A percentile compares a stretch with the other conserved stretches of the same genome.
Conservation (phyloP, 345 rosid species). For the Linum trigynum region DNA sequence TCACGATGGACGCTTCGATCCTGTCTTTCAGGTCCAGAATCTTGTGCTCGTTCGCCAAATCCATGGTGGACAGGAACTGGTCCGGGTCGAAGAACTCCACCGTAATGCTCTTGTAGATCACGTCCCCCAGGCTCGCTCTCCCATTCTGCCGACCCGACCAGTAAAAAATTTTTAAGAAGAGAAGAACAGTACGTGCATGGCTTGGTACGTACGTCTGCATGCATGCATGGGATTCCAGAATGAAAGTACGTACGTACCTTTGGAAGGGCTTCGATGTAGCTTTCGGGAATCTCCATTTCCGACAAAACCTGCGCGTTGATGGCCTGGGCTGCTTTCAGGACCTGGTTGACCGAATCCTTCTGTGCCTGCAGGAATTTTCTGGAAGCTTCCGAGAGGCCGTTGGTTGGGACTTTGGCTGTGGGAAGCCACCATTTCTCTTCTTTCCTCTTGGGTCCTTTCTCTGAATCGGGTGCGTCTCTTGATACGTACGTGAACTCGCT, state of each 20-base stretch:
- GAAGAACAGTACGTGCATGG: too few relatives aligned
- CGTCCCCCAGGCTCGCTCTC: constrained; percentile 77
- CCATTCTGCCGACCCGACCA: constrained; percentile 44
- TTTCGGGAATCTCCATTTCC: constrained; percentile 85
- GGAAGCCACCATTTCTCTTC: constrained; percentile 97
- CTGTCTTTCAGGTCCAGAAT: constrained; percentile 73
- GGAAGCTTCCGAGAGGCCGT: constrained; percentile 61
- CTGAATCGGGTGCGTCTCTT: constrained; percentile 57
- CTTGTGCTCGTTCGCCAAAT: constrained; percentile 69
- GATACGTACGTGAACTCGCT: constrained; percentile 62
- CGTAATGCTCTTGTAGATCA: constrained; percentile 55
- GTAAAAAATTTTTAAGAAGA: not conserved
- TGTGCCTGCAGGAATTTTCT: constrained; percentile 67
- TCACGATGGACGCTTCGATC: constrained; percentile 82
- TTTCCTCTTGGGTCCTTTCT: constrained; percentile 30
- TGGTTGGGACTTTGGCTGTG: constrained; percentile 57
- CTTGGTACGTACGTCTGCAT: too few relatives aligned
- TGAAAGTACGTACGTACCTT: constrained; percentile 32
- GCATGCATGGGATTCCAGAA: too few relatives aligned
- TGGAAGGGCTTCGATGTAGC: constrained; percentile 77
- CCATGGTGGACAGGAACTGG: constrained; percentile 57
- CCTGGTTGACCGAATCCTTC: constrained; percentile 80
- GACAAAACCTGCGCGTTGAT: constrained; percentile 77
- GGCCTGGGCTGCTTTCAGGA: constrained; percentile 92
- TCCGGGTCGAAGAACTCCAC: constrained; percentile 76